Percentiles rank a stretch among this genome's conserved stretches.
phyloP scores from a whole-genome alignment of 169 alveolate species.

The Cryptosporidium parvum region DNA sequence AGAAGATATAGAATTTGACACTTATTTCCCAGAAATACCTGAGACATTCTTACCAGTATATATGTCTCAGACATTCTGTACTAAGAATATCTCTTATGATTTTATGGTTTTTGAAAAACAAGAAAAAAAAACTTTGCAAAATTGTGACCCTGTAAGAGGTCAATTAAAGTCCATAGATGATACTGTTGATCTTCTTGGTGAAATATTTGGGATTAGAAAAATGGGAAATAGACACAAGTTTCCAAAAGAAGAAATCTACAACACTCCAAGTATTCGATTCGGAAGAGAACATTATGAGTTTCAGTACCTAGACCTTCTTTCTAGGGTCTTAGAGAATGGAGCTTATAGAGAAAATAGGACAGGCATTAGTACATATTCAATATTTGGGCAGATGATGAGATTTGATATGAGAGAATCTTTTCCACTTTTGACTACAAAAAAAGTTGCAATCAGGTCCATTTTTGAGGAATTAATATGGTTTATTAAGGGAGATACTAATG shows the following conservation, averaged over 20 bases:
- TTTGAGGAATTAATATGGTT: slow-evolving; percentile 97
- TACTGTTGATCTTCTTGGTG: slow-evolving; percentile 81
- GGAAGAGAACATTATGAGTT: slow-evolving; percentile 90
- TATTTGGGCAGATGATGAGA: slow-evolving; percentile 95
- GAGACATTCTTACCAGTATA: slow-evolving; percentile 77
- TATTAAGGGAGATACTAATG: slow-evolving; percentile 94
- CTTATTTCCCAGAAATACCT: slow-evolving; percentile 81
- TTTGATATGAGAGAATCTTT: slow-evolving; percentile 92
- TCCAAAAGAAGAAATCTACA: slow-evolving; percentile 31
- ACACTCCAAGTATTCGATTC: slow-evolving; percentile 29
- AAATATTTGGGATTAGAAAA: slow-evolving; percentile 48
- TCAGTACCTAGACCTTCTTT: slow-evolving; percentile 92
- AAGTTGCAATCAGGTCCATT: slow-evolving; percentile 81
- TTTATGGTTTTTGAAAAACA: slow-evolving; percentile 77
- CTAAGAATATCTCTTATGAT: slow-evolving; percentile 76
- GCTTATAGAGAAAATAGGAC: slow-evolving; percentile 91
- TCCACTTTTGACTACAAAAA: slow-evolving; percentile 96
- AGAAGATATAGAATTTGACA: slow-evolving; percentile 84
- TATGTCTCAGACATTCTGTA: slow-evolving; percentile 79
- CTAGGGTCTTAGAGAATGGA: slow-evolving; percentile 92
- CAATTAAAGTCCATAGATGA: slow-evolving; percentile 71
- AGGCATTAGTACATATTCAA: slow-evolving; percentile 78
- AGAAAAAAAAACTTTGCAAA: slow-evolving; percentile 18
- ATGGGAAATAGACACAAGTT: slow-evolving; percentile 59
- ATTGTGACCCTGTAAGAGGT: neutral